These are phyloP conservation scores for Cryomyces antarcticus DNA, from an alignment of 495 filamentous ascomycete genomes.

Conservation along the genomic window DNA sequence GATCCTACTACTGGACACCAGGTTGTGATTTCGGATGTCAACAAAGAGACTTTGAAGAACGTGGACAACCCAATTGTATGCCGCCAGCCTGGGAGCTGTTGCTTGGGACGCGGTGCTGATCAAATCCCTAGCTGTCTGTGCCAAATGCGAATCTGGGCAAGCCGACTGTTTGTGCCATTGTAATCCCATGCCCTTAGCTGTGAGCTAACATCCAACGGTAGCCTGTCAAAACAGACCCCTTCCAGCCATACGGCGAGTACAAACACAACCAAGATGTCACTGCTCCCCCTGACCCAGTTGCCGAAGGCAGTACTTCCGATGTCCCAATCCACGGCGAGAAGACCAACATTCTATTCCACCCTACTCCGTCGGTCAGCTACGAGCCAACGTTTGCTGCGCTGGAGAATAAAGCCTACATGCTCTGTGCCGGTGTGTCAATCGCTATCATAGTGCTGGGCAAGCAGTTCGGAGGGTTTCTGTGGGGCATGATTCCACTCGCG, in stretches of 20 bases:
- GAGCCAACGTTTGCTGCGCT: slow-evolving; percentile 64
- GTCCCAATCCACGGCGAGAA: slow-evolving; percentile 91
- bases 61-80: slow-evolving; percentile 48
- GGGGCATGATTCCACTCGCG: slow-evolving; percentile 52
- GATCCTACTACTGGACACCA: slow-evolving; percentile 75
- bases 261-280: slow-evolving; percentile 71
- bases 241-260: slow-evolving; percentile 52
- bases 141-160: slow-evolving; percentile 76
- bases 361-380: slow-evolving; percentile 69
- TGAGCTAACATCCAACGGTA: slow-evolving; percentile 14
- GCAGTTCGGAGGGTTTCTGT: slow-evolving; percentile 55
- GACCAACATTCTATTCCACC: slow-evolving; percentile 90
- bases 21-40: slow-evolving; percentile 73
- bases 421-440: slow-evolving; percentile 48
- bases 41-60: slow-evolving; percentile 42
- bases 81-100: background rate
- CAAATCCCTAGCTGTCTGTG: slow-evolving; percentile 40
- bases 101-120: background rate
- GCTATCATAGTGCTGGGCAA: slow-evolving; percentile 59
- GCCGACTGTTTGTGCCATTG: slow-evolving; percentile 28
- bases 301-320: slow-evolving; percentile 61
- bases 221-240: slow-evolving; percentile 38
- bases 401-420: slow-evolving; percentile 44
- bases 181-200: too few species aligned
- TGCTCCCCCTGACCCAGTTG: slow-evolving; percentile 72